Evolutionary conservation across 345 rosid genomes (phyloP), one percentile per base, ranked within the genome.

Genomic region (Triadica sebifera): DNA sequence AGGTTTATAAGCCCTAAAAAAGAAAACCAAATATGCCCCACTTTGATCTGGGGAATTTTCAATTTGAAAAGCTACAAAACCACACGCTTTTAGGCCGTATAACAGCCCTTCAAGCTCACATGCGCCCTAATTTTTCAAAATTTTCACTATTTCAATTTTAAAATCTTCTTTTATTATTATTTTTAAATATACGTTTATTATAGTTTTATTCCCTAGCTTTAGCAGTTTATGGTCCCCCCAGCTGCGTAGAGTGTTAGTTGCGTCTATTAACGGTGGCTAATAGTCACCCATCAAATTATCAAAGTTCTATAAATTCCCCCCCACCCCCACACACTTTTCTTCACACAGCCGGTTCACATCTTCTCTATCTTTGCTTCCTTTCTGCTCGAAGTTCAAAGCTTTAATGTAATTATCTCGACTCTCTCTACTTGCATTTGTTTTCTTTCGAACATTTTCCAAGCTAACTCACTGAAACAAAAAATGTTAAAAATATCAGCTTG

Each of bases 211-310:
- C 74, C 78, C 37, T 46, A 10, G 3, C 55, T 13, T 59, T 51
- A 58, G 68, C 76, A 41, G 79, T 80, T 74, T 76, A 71, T 80
- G 86, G 85, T 79, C n/a, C 72, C 67, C 86, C 86, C 85, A 75
- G 68, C 73, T 46, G 63, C 72, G 39, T 66, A 64, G 43, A 74
- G 73, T 38, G 63, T 73, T n/a, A n/a, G n/a, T n/a, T n/a, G n/a
- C n/a, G n/a, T n/a, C n/a, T n/a, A n/a, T n/a, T n/a, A n/a, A n/a
- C n/a, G n/a, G n/a, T n/a, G n/a, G n/a, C n/a, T n/a, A n/a, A n/a
- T n/a, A n/a, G n/a, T n/a, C n/a, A n/a, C n/a, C n/a, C n/a, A n/a
- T n/a, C n/a, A n/a, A n/a, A n/a, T n/a, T n/a, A n/a, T n/a, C n/a
- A n/a, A n/a, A n/a, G n/a, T n/a, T n/a, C n/a, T n/a, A n/a, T n/a